Percentiles rank a stretch among this genome's conserved stretches.
These are phyloP conservation scores for Rhodosporidiobolus sp. DNA, from an alignment of 768 basidiomycete genomes.

Conservation along the genomic window DNA sequence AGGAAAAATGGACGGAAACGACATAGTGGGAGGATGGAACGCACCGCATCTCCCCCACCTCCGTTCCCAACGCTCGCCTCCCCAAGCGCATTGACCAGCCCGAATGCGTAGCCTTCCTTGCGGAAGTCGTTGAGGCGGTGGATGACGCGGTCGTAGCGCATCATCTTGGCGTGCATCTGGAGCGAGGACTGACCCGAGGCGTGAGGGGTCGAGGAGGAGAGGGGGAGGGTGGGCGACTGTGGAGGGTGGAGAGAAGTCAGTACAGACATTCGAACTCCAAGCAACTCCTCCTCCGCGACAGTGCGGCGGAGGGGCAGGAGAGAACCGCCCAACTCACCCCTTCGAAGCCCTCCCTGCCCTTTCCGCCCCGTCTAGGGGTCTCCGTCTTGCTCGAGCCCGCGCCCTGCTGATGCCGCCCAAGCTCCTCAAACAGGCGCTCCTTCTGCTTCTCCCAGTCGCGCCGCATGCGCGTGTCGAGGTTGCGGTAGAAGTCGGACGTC, in stretches of 20 bases:
- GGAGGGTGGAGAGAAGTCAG: neutral
- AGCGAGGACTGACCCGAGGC: constrained; percentile 17
- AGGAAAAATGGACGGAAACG: neutral
- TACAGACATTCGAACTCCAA: neutral
- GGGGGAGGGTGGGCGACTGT: neutral
- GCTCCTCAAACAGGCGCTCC: constrained; percentile 81
- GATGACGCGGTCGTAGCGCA: constrained; percentile 85
- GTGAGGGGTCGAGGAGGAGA: neutral
- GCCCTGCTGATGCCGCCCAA: constrained; percentile 54
- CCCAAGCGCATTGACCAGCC: constrained; percentile 53
- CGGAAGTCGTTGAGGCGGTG: constrained; percentile 72
- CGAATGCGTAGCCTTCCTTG: constrained; percentile 47
- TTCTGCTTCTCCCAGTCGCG: constrained; percentile 89
- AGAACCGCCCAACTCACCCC: constrained; percentile 5
- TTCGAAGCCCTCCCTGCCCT: constrained; percentile 26
- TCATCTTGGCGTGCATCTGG: constrained; percentile 78
- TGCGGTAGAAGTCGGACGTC: constrained; percentile 76
- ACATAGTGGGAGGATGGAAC: neutral
- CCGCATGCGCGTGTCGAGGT: constrained; percentile 68
- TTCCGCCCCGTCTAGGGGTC: constrained; percentile 15
- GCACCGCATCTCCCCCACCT: constrained; percentile 16
- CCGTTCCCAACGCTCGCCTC: constrained; percentile 38
- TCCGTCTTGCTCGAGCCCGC: neutral
- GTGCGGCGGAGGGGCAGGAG: neutral
- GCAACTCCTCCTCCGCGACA: neutral